A percentile compares a stretch with the other conserved stretches of the same genome.
Evolutionary conservation across 2,329 filamentous ascomycete species (phyloP).

Genomic region (Fusarium brevicatenulatum): DNA sequence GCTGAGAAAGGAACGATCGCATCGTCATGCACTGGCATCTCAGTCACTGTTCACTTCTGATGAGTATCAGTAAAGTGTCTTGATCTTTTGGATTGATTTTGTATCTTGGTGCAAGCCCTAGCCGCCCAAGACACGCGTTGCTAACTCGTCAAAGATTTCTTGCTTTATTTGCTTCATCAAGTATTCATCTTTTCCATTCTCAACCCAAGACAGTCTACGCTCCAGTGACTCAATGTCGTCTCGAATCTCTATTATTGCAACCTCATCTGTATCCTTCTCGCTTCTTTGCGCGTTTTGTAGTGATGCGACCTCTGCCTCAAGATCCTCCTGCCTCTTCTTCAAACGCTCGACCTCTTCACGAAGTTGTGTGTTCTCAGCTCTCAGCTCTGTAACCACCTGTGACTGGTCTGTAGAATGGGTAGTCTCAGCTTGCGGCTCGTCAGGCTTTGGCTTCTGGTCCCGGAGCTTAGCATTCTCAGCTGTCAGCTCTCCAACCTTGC

Average conservation of each 20-base stretch:
- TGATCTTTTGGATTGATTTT: neutral
- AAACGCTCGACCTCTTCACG: neutral
- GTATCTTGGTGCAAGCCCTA: neutral
- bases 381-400: neutral
- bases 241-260: neutral
- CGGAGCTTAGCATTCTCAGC: neutral
- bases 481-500: neutral
- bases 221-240: neutral
- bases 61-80: neutral
- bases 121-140: neutral
- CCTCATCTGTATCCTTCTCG: neutral
- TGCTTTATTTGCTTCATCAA: neutral
- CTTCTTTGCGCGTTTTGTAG: neutral
- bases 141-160: conserved; percentile 1
- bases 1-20: neutral
- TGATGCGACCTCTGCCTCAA: neutral
- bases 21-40: neutral
- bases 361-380: neutral
- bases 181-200: neutral
- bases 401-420: neutral
- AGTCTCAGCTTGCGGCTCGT: neutral
- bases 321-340: neutral
- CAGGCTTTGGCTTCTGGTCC: neutral
- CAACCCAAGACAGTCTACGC: neutral
- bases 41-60: neutral